Conservation (phyloP, 495 filamentous ascomycete species). For the Lasiosphaeria ovina region DNA sequence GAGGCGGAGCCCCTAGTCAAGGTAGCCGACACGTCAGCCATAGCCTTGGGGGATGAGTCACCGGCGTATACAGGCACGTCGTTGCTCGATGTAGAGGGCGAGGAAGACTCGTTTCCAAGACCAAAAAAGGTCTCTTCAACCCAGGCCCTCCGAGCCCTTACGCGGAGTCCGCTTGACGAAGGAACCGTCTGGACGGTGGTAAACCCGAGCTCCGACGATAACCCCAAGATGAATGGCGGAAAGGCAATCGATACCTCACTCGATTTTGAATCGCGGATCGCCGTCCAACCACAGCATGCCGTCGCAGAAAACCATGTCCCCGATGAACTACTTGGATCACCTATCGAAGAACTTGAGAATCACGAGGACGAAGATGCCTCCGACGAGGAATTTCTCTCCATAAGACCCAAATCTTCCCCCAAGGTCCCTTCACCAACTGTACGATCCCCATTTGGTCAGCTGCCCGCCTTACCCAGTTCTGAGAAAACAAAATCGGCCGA, state of each 20-base stretch:
- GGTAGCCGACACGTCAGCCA: slow-evolving; percentile 21
- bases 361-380: slow-evolving; percentile 33
- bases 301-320: neutral
- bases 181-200: slow-evolving; percentile 44
- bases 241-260: slow-evolving; percentile 2
- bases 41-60: slow-evolving; percentile 26
- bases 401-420: slow-evolving; percentile 23
- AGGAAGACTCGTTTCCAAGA: slow-evolving; percentile 40
- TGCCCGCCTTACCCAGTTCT: slow-evolving; percentile 13
- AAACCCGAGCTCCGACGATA: slow-evolving; percentile 35
- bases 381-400: slow-evolving; percentile 35
- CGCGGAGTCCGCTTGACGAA: slow-evolving; percentile 40
- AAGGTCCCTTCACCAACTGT: slow-evolving; percentile 19
- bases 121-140: slow-evolving; percentile 48
- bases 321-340: slow-evolving; percentile 15
- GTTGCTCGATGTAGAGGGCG: slow-evolving; percentile 34
- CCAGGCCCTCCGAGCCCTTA: slow-evolving; percentile 43
- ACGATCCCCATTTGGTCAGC: slow-evolving; percentile 12
- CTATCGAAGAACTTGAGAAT: slow-evolving; percentile 20
- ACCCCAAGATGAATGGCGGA: slow-evolving; percentile 27
- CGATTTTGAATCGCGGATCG: neutral
- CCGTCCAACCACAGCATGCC: neutral
- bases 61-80: slow-evolving; percentile 22
- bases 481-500: too few species aligned
- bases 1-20: slow-evolving; percentile 22